Base-by-base conservation (phyloP, 495 filamentous ascomycete species). In the Tuber borchii region DNA sequence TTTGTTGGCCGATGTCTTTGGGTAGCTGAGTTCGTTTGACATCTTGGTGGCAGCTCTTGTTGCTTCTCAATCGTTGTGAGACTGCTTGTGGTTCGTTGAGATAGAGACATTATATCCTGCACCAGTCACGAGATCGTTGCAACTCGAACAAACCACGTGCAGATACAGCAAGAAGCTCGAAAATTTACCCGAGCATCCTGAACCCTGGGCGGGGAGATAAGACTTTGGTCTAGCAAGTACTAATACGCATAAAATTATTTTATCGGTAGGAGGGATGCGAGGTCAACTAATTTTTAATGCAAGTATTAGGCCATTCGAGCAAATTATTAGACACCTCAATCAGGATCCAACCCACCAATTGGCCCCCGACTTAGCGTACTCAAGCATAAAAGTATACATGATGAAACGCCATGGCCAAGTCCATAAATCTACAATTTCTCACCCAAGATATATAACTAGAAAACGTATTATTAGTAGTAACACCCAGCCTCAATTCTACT, bases 1-100 rank as follows among this genome's bases (percentile, higher is more conserved):
- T 42, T 89, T 95, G 84, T 91, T 94, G 74, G 86, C 87, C 37
- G 86, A 80, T 74, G 87, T 86, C 80, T 89, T 90, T 42, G 92
- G 91, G 74, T 94, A 94, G 73, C 90, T 87, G 42, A 93, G 86
- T 16, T 85, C 83, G 37, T 84, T 83, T 70, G 86, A 84, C 87
- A 88, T 89, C 10, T 82, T 85, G 39, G 43, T 40, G 70, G 22
- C 10, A 40, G 2, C 45, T 42, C 26, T 22, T 39, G 16, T 7
- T 8, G 46, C 26, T 73, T 17, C 56, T 31, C 56, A 17, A 17
- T 65, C 2, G 3, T 31, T 31, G 56, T 6, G 56, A 65, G 14
- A 12, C 19, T 34, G 26, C 34, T 65, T 34, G 26, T 17, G 1
- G 56, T 65, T 65, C 14, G 26, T 17, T 16, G 56, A 2, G 56